Base-by-base conservation (phyloP, 352 stramenopile species). In the Phytophthora fragariae region DNA sequence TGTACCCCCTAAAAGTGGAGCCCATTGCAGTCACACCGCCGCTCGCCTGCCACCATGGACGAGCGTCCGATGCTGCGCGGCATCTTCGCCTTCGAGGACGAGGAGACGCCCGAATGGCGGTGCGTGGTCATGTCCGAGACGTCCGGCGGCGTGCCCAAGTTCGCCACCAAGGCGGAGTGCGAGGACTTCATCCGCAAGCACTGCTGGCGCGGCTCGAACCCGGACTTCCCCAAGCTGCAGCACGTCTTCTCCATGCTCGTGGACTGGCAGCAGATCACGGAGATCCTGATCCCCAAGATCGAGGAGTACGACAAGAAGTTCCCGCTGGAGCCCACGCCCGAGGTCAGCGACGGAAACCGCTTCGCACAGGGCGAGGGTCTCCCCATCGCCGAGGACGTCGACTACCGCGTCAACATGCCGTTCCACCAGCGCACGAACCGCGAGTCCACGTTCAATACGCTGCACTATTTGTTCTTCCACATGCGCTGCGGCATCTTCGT, bases 401-500 rank as follows among this genome's bases (percentile, higher is more conserved):
- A 91, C 67, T 83, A 84, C 61, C 90, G 98, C 19, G 84, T 99
- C 17, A 92, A 98, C 63, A 82, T 99, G 59, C 96, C 94, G 27
- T 98, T 99, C 84, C 97, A 99, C 78, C 86, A 90, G 27, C 67
- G 85, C 56, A 96, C 86, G 5, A 96, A 86, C 57, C 89, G 87
- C 47, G 85, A 89, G 62, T 98, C 93, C 2, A 98, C 93, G 14
- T 77, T 97, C 14, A 98, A 99, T 76, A 99, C 97, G 39, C 87
- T 99, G 62, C 94, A 95, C 70, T 99, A 99, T 83, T 79, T 99
- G 24, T 99, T 99, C 78, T 94, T 97, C 80, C 97, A 99, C 86
- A 99, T 99, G 93, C 98, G 98, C 66, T 99, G 97, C 75, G 98
- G 97, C 10, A 99, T 99, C 47, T 98, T 98, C 70, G 97, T 99